Base-by-base conservation (phyloP, 1,139 yeast species). In the Blastobotrys ciferrii region DNA sequence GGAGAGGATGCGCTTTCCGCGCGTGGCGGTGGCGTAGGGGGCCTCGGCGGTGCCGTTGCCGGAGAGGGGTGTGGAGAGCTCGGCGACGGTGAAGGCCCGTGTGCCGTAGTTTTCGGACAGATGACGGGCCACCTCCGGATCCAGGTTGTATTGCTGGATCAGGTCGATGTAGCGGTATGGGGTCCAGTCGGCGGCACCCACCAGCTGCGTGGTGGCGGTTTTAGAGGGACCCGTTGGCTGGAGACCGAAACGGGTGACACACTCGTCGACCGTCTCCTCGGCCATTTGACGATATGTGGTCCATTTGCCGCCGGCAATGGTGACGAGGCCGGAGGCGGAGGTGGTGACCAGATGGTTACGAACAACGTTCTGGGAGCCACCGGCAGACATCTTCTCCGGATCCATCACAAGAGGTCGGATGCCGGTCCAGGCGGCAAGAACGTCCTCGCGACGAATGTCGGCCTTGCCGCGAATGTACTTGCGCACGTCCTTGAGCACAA, bases 221-320 rank as follows among this genome's bases (percentile, higher is more conserved):
- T 75, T 74, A 57, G 73, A 74, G 48, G 71, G 70, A 42, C 73
- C 67, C 12, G 63, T 62, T 18, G 63, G 60, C 9, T 67, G 62
- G 48, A 78, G 75, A 46, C 68, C 67, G 57, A 73, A 76, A 47
- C 74, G 69, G 62, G 79, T 75, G 48, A 87, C 76, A 51, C 87
- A 80, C 58, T 81, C 81, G 68, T 87, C 85, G 46, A 91, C 84
- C 43, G 96, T 87, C 72, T 91, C 96, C 72, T 89, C 83, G 32
- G 98, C 96, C 98, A 91, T 91, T 73, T 88, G 96, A 73, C 98
- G 80, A 74, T 89, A 91, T 37, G 98, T 91, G 50, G 98, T 91
- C 98, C 98, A 91, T 72, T 91, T 91, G 69, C 98, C 98, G 63
- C 98, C 98, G 25, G 96, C 85, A 60, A 91, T 86, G 44, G 98